Evolutionary conservation across 106 monocot genomes (phyloP), one percentile per base, ranked within the genome.

Genomic region (Apostasia ramifera): DNA sequence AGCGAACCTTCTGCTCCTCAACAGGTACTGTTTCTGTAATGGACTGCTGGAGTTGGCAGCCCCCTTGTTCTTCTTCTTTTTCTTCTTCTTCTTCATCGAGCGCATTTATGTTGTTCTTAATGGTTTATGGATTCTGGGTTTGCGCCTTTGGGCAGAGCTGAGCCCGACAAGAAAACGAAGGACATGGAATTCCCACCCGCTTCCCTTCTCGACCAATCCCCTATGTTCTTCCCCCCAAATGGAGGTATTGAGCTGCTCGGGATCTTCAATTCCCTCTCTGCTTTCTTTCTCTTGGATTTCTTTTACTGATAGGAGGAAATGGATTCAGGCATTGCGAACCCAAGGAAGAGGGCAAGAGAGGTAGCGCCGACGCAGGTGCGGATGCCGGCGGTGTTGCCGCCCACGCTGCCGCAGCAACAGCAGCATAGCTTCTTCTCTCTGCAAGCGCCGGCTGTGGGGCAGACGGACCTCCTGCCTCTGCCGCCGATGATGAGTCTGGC

Each of bases 331-430:
- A 78, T 61, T 59, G 78, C 12, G 53, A 78, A 71, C 52, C 58
- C 69, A 40, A 79, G 79, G 74, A 82, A 78, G 61, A 74, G 81
- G 71, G 67, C 62, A 39, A 68, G 78, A 66, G 83, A 77, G 44
- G 63, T 54, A 45, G 65, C 48, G 6, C 1, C 74, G 15, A 1
- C 41, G 59, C 2, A 26, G 40, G 40, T 59, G 0, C 39, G 59
- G 5, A 8, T 59, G 59, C 59, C 59, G 59, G 40, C 40, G 59
- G 11, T 26, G 53, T 11, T 59, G 66, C 44, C 26, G 59, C 49
- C 59, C 59, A 53, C 40, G 64, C 62, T 42, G 78, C 73, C 7
- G 47, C 72, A 50, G 65, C 51, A 63, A 59, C 66, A 15, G 40
- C 37, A 38, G 68, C 49, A 50, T 53, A 50, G 50, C 50, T 5